Base-by-base conservation (phyloP, 352 stramenopile genomes). In the Halophytophthora batemanensis region DNA sequence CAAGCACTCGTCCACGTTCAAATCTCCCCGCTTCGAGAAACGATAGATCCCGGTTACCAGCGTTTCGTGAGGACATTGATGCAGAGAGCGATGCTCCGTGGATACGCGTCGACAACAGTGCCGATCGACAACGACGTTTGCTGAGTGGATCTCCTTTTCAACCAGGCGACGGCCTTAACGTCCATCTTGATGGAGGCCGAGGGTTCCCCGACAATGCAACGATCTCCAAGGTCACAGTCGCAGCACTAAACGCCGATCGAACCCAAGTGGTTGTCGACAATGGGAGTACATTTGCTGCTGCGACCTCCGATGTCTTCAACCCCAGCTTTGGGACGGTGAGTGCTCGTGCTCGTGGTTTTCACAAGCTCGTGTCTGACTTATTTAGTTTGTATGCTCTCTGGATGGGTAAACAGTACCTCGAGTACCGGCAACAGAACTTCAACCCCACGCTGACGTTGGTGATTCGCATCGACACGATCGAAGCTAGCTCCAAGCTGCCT, bases 401-500 rank as follows among this genome's bases (percentile, higher is more conserved):
- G 8, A 56, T 45, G 15, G 14, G 41, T 22, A 19, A n/a, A n/a
- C 43, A 90, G 81, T 82, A 69, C 43, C 47, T 77, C 45, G 88
- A 96, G 43, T 96, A 79, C 37, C 82, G 86, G 1, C 75, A 88
- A 39, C 73, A 71, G 36, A 52, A 34, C 2, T 90, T 95, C 59
- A 87, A 94, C 22, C 80, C 86, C 25, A 93, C 78, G 1, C 57
- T 89, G 23, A 95, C 84, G n/a, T 55, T 96, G 14, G 50, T 96
- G 23, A 72, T 96, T 33, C 80, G 88, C 17, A 41, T 97, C 11
- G 88, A 96, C 38, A 95, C 86, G 1, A 53, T 96, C 31, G 77
- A 96, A 44, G 13, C 62, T 2, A 43, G 50, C 23, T 83, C 68
- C 7, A 82, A 76, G 40, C 46, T 62, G 17, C 57, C 79, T 6